These are phyloP conservation scores for Neonectria punicea DNA, from an alignment of 2,329 filamentous ascomycete genomes.

Conservation along the genomic window DNA sequence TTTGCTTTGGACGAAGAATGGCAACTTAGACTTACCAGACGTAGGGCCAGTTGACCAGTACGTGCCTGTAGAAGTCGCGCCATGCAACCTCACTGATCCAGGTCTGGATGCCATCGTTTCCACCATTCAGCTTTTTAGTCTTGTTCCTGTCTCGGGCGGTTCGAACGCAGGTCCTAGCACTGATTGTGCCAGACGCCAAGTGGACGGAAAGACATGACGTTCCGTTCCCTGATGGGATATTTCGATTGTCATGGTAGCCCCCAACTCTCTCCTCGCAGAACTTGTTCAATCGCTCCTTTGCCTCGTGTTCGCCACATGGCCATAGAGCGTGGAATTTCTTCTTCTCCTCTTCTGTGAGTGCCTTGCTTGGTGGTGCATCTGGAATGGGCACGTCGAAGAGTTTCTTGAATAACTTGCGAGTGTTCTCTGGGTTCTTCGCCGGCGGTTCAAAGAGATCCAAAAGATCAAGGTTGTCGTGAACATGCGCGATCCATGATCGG, in stretches of 20 bases:
- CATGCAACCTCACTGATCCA: conserved; percentile 90
- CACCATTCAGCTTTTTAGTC: conserved; percentile 72
- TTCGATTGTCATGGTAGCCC: conserved; percentile 72
- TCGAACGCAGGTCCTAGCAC: conserved; percentile 73
- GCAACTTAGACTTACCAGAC: conserved; percentile 67
- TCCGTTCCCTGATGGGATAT: conserved; percentile 68
- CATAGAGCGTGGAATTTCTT: conserved; percentile 69
- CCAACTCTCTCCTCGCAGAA: conserved; percentile 74
- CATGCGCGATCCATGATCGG: conserved; percentile 76
- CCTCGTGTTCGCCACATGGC: conserved; percentile 82
- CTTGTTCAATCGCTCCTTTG: conserved; percentile 67
- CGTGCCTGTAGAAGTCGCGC: conserved; percentile 90
- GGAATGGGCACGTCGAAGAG: conserved; percentile 73
- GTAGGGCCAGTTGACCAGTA: conserved; percentile 87
- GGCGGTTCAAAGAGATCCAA: conserved; percentile 69
- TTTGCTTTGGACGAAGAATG: neutral
- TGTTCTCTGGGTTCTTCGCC: conserved; percentile 45
- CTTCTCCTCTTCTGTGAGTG: conserved; percentile 67
- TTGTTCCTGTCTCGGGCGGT: conserved; percentile 71
- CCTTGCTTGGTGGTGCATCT: conserved; percentile 70
- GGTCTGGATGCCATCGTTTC: conserved; percentile 70
- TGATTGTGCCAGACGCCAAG: conserved; percentile 74
- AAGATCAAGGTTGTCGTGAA: conserved; percentile 76
- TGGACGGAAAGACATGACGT: conserved; percentile 80
- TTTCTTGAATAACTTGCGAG: conserved; percentile 57